These are phyloP conservation scores for Xylaria scruposa DNA, from an alignment of 495 filamentous ascomycete genomes.

Conservation along the genomic window DNA sequence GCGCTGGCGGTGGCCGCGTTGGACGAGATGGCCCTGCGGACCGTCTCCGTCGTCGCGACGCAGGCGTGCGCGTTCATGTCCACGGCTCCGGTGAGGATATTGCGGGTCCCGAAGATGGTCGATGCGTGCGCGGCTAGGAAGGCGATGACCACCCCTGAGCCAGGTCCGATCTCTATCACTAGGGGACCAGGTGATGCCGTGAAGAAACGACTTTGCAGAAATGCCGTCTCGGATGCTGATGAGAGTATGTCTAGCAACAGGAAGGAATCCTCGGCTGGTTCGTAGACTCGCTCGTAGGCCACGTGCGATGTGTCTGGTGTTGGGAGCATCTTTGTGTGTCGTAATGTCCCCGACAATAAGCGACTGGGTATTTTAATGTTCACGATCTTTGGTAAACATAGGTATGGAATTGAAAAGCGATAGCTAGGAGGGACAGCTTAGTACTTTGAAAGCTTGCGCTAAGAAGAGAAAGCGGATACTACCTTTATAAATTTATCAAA, in stretches of 20 bases:
- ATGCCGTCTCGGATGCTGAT: constrained; percentile 70
- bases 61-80: constrained; percentile 88
- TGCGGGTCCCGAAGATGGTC: constrained; percentile 71
- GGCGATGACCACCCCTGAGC: constrained; percentile 88
- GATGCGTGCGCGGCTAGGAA: constrained; percentile 80
- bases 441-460: too few species aligned
- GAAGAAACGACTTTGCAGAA: constrained; percentile 69
- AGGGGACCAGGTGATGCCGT: constrained; percentile 51
- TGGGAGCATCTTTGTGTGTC: constrained; percentile 75
- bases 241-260: constrained; percentile 93
- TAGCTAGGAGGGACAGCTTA: too few species aligned
- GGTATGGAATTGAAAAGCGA: too few species aligned
- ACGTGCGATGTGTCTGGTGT: constrained; percentile 93
- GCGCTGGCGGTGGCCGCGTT: constrained; percentile 41
- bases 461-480: too few species aligned
- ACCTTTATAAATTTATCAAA: too few species aligned
- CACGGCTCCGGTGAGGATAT: constrained; percentile 74
- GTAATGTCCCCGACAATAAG: too few species aligned
- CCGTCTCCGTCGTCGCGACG: constrained; percentile 68
- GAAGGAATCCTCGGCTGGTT: constrained; percentile 93
- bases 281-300: constrained; percentile 83
- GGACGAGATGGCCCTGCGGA: constrained; percentile 55
- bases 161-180: constrained; percentile 85
- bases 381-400: too few species aligned
- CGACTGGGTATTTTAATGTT: too few species aligned